These are phyloP conservation scores for Mantamonas sphyraenae DNA, from an alignment of 78 protist species.

Conservation along the genomic window DNA sequence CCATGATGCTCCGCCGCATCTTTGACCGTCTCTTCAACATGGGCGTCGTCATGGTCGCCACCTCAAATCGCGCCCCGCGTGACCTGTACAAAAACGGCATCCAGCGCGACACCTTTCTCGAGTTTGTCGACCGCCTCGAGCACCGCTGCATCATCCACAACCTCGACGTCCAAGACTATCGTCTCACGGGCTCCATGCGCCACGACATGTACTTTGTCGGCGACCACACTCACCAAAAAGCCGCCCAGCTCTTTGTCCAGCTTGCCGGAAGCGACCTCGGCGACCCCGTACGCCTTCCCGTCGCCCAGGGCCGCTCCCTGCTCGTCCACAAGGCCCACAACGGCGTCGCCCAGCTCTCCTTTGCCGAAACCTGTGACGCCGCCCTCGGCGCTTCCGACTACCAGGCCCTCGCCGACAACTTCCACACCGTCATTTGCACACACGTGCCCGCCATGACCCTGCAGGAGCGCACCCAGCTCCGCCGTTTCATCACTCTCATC, in stretches of 20 bases:
- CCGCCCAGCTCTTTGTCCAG: neutral
- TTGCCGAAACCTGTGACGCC: constrained; percentile 54
- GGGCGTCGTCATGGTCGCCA: constrained; percentile 78
- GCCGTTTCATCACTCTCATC: constrained; percentile 73
- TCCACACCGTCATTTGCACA: constrained; percentile 53
- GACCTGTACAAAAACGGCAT: constrained; percentile 78
- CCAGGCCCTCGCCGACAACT: constrained; percentile 40
- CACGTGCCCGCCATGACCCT: constrained; percentile 57
- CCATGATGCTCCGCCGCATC: constrained; percentile 78
- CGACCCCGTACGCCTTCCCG: neutral
- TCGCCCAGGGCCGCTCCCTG: neutral
- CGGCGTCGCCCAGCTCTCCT: constrained; percentile 41
- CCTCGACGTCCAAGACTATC: constrained; percentile 65
- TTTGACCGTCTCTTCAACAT: constrained; percentile 51
- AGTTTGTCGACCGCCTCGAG: constrained; percentile 62
- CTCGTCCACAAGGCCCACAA: constrained; percentile 8
- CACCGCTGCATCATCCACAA: constrained; percentile 30
- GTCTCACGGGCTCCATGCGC: constrained; percentile 28
- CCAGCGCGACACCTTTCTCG: constrained; percentile 69
- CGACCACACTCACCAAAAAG: neutral
- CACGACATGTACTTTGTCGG: neutral
- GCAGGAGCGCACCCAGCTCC: constrained; percentile 49
- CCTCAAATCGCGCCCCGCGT: constrained; percentile 77
- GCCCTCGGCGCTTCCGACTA: constrained; percentile 74
- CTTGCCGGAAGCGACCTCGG: neutral